phyloP scores from a whole-genome alignment of 495 filamentous ascomycete species.

The Talaromyces trachyspermus region DNA sequence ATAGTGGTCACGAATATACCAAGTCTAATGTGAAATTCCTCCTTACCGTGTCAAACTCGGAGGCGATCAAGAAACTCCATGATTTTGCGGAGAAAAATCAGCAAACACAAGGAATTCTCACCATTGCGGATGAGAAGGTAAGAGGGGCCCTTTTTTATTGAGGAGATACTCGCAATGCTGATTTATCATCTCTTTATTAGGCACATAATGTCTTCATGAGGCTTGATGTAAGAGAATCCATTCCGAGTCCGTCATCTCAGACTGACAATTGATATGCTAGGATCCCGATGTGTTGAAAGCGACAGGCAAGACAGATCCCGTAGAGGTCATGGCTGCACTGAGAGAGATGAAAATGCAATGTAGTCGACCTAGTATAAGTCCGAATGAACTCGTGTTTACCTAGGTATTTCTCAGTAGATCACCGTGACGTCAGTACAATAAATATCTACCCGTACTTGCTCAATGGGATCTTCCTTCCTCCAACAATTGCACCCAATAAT shows the following conservation, averaged over 20 bases:
- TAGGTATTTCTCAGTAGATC: neutral
- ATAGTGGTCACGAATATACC: slow-evolving; percentile 95
- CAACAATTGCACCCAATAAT: neutral
- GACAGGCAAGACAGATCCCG: slow-evolving; percentile 72
- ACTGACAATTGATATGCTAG: slow-evolving; percentile 31
- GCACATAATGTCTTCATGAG: slow-evolving; percentile 97
- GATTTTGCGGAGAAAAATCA: slow-evolving; percentile 70
- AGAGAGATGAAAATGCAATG: slow-evolving; percentile 86
- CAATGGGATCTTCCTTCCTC: too few species aligned
- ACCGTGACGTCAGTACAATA: slow-evolving; percentile 18
- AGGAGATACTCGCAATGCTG: neutral
- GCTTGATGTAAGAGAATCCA: slow-evolving; percentile 53
- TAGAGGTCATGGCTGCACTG: slow-evolving; percentile 80
- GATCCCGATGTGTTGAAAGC: slow-evolving; percentile 79
- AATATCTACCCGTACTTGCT: too few species aligned
- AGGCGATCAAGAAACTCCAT: slow-evolving; percentile 67
- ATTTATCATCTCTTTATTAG: slow-evolving; percentile 30
- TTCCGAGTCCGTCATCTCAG: too few species aligned
- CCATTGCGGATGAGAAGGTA: slow-evolving; percentile 97
- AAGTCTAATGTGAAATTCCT: slow-evolving; percentile 88
- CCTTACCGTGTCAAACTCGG: slow-evolving; percentile 61
- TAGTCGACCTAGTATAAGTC: too few species aligned
- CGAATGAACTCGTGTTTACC: too few species aligned
- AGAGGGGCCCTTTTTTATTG: slow-evolving; percentile 5
- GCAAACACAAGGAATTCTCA: slow-evolving; percentile 93